Evolutionary conservation across 1,139 yeast species (phyloP), one percentile per base, ranked within the genome.

Genomic region (Meyerozyma elateridarum): DNA sequence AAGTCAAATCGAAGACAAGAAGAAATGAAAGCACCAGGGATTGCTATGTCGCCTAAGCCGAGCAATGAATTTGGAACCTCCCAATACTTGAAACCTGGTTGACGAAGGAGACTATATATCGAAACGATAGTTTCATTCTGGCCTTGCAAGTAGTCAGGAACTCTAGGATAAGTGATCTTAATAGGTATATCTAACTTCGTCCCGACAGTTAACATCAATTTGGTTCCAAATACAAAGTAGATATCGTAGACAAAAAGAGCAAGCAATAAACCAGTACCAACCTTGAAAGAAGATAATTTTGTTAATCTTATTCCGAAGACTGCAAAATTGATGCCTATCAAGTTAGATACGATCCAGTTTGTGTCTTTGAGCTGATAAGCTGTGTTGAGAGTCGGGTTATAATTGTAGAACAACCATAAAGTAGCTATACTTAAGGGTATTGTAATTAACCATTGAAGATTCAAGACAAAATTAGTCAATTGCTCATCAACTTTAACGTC

Each of bases 151-250:
- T 15, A 20, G 22, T 24, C 28, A 9, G 54, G 48, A 7, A 49
- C 37, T 8, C 51, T 48, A 4, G 84, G 84, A n/a, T 74, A 51
- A 11, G 61, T 44, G n/a, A 77, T 39, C 48, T 75, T 74, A 31
- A 71, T 60, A 1, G 87, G 87, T 8, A 73, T 59, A n/a, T 76
- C 73, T 16, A 79, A 46, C 6, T 49, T 52, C 3, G 70, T 65
- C 4, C 85, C 87, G 14, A 80, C 87, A 1, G 76, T 64, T 29
- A 69, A 59, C 88, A 81, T 80, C 8, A 78, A 61, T 30, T 72
- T 65, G 0, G 84, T 70, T 3, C 71, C 73, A 52, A 79, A 81
- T 1, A 80, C 88, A 56, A 81, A 81, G 47, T 68, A 77, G 25
- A 78, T 65, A 48, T 81, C 88, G 51, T 80, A 81, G 24, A 72